Percentiles rank a stretch among this genome's conserved stretches.
Evolutionary conservation across 352 stramenopile species (phyloP).

Genomic region (Phytophthora aleatoria): DNA sequence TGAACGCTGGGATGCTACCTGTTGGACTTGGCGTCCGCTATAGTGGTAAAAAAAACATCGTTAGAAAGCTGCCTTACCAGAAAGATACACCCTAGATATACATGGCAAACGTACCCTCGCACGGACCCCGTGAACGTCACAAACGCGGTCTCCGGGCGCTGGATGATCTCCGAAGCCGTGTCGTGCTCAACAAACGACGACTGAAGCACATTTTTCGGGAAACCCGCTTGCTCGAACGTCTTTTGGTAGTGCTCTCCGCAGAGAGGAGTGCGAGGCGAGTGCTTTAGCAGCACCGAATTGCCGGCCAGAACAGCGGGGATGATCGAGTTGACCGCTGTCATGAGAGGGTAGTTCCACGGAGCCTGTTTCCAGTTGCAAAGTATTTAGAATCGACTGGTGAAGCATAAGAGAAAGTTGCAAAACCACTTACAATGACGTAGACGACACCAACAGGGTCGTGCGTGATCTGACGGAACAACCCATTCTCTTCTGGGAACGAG

Average conservation of each 20-base stretch:
- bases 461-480: constrained; percentile 80
- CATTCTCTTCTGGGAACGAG: constrained; percentile 65
- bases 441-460: constrained; percentile 85
- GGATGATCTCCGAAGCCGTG: constrained; percentile 71
- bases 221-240: constrained; percentile 70
- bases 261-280: constrained; percentile 80
- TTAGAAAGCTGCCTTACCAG: not conserved
- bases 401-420: not conserved
- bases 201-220: constrained; percentile 68
- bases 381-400: constrained; percentile 18
- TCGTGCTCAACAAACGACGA: constrained; percentile 71
- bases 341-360: constrained; percentile 88
- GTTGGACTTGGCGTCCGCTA: constrained; percentile 73
- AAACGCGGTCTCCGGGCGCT: constrained; percentile 69
- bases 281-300: constrained; percentile 84
- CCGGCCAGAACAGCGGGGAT: constrained; percentile 82
- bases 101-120: constrained; percentile 43
- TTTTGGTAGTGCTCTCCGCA: constrained; percentile 77
- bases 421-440: constrained; percentile 74
- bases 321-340: constrained; percentile 88
- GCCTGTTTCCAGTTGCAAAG: constrained; percentile 33
- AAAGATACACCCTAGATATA: not conserved
- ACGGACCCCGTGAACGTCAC: constrained; percentile 88
- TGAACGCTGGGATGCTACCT: constrained; percentile 60
- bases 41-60: not conserved